phyloP scores from a whole-genome alignment of 2,329 filamentous ascomycete genomes.

The Neonectria sp. region DNA sequence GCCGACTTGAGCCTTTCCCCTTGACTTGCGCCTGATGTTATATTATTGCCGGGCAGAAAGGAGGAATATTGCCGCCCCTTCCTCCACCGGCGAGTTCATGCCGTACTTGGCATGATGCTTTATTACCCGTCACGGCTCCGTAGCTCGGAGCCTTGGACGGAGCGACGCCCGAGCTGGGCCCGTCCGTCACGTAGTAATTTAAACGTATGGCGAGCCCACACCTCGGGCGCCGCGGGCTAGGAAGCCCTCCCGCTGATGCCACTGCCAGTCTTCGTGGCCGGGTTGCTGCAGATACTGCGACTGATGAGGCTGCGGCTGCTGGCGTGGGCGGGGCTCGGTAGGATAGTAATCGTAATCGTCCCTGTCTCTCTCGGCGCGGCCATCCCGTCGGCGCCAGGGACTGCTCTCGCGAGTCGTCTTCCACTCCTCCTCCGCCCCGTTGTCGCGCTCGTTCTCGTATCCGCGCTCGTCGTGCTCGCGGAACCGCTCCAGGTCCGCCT shows the following conservation, averaged over 20 bases:
- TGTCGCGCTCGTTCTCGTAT: conserved; percentile 42
- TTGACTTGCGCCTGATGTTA: neutral
- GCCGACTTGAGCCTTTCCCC: neutral
- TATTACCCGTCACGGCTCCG: conserved; percentile 3
- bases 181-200: conserved; percentile 37
- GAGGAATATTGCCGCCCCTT: neutral
- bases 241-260: conserved; percentile 54
- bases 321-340: conserved; percentile 37
- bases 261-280: conserved; percentile 51
- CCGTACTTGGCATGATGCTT: conserved; percentile 9
- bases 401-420: conserved; percentile 28
- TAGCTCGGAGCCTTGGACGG: conserved; percentile 11
- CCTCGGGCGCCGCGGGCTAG: conserved; percentile 44
- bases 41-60: neutral
- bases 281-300: conserved; percentile 13
- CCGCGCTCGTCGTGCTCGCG: conserved; percentile 45
- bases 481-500: conserved; percentile 73
- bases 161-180: conserved; percentile 33
- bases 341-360: conserved; percentile 30
- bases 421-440: conserved; percentile 35
- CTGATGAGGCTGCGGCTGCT: conserved; percentile 8
- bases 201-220: conserved; percentile 51
- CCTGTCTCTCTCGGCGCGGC: conserved; percentile 25
- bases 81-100: conserved; percentile 4
- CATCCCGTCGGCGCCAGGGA: conserved; percentile 40